These are phyloP conservation scores for Gracilaria gracilis DNA, from an alignment of 23 red algal species.

Conservation along the genomic window DNA sequence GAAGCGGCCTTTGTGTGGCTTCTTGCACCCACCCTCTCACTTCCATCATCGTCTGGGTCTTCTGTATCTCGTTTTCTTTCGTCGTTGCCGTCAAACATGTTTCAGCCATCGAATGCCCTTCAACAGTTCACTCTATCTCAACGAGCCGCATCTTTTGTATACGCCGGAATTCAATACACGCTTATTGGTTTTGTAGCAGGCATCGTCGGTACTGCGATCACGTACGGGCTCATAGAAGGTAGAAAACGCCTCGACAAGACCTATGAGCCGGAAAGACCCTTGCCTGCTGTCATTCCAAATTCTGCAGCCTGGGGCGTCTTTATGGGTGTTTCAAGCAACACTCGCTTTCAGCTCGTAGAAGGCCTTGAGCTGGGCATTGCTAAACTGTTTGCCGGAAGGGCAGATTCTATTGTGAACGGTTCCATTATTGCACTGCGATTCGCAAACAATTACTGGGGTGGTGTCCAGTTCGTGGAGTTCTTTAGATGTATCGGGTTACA, in stretches of 20 bases:
- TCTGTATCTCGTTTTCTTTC: constrained; percentile 29
- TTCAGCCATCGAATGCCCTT: constrained; percentile 77
- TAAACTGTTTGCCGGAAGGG: constrained; percentile 44
- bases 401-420: constrained; percentile 49
- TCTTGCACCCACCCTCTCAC: constrained; percentile 72
- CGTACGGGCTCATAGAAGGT: constrained; percentile 87
- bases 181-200: constrained; percentile 92
- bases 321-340: constrained; percentile 89
- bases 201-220: constrained; percentile 91
- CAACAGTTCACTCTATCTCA: constrained; percentile 74
- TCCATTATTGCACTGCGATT: constrained; percentile 85
- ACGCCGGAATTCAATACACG: constrained; percentile 85
- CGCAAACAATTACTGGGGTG: constrained; percentile 95
- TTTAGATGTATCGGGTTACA: constrained; percentile 95
- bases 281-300: constrained; percentile 91
- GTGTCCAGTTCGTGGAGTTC: constrained; percentile 98
- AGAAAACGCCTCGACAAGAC: constrained; percentile 68
- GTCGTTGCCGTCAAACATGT: constrained; percentile 80
- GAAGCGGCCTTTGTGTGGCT: constrained; percentile 99
- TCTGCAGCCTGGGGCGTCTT: constrained; percentile 85
- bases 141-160: constrained; percentile 79
- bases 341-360: constrained; percentile 85
- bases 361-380: constrained; percentile 81
- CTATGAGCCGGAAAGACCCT: constrained; percentile 75
- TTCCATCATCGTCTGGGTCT: neutral